A percentile compares a stretch with the other conserved stretches of the same genome.
These are phyloP conservation scores for Waltiozyma sp. DNA, from an alignment of 1,139 yeast genomes.

Conservation along the genomic window DNA sequence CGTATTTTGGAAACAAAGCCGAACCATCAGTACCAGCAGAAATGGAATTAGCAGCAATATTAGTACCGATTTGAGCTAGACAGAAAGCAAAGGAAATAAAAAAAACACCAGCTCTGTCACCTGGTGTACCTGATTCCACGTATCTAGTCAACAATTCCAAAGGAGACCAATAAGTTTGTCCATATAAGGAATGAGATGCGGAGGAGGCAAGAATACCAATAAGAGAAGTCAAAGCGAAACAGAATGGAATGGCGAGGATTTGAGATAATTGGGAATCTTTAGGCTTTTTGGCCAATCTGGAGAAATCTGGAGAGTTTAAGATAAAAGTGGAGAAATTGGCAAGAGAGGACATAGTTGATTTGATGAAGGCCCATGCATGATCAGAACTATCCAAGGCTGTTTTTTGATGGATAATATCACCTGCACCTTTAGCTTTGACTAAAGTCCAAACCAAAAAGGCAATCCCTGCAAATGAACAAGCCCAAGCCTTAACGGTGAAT, in stretches of 20 bases:
- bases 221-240: constrained; percentile 71
- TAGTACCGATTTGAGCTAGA: constrained; percentile 84
- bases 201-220: constrained; percentile 84
- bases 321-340: constrained; percentile 84
- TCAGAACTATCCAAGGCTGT: constrained; percentile 43
- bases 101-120: constrained; percentile 83
- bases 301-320: constrained; percentile 82
- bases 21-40: constrained; percentile 90
- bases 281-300: constrained; percentile 62
- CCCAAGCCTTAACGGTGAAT: constrained; percentile 66
- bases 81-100: constrained; percentile 69
- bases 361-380: constrained; percentile 75
- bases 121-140: constrained; percentile 49
- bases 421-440: constrained; percentile 56
- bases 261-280: constrained; percentile 41
- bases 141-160: constrained; percentile 62
- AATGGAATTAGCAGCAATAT: constrained; percentile 79
- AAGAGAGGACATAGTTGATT: constrained; percentile 67
- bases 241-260: constrained; percentile 56
- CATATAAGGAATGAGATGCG: constrained; percentile 62
- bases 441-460: constrained; percentile 75
- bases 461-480: constrained; percentile 73
- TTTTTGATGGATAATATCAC: constrained; percentile 49
- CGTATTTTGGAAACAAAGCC: constrained; percentile 66
- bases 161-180: constrained; percentile 76